Evolutionary conservation across 768 basidiomycete species (phyloP), one percentile per base, ranked within the genome.

Genomic region (Trichaptum fuscoviolaceum): DNA sequence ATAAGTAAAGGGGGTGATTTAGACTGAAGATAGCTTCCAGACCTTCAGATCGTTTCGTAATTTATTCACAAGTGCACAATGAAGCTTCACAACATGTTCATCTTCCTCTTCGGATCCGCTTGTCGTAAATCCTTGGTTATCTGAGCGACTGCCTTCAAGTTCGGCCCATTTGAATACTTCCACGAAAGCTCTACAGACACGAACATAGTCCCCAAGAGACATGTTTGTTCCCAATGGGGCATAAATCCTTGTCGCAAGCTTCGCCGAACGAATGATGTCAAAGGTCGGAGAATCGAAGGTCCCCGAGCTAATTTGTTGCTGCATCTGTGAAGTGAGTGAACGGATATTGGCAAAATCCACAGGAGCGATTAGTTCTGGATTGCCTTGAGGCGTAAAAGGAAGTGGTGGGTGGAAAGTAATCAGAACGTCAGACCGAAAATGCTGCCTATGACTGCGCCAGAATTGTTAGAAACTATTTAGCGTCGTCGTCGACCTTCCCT

Each of bases 271-370:
- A 57, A 93, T 81, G 35, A 89, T 78, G 69, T 87, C 83, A 92
- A 94, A 96, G 6, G 90, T 90, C 26, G 94, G 95, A 2, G 93
- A 89, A 69, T 93, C 90, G 63, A 93, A 82, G 1, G 91, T 93
- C 6, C 91, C 92, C 27, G 84, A 84, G 67, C 87, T 85, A 69
- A 96, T 93, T 64, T 85, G 81, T 27, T 85, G 79, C 58, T 90
- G 85, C 73, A 95, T 83, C 66, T 79, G 79, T 6, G 83, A 73
- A 1, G 94, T 94, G 7, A 87, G 69, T 5, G 74, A 72, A 17
- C 87, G 85, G 64, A 96, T 86, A 42, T 83, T 72, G 30, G 80
- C 74, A 70, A 85, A 88, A 64, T 91, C 77, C 1, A 89, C 83
- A 0, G 92, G 92, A 2, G 82, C 79, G 18, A 93, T 75, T 34